Evolutionary conservation across 148 eudicot genomes (phyloP).

Genomic region (Vaccinium vitisidaea): DNA sequence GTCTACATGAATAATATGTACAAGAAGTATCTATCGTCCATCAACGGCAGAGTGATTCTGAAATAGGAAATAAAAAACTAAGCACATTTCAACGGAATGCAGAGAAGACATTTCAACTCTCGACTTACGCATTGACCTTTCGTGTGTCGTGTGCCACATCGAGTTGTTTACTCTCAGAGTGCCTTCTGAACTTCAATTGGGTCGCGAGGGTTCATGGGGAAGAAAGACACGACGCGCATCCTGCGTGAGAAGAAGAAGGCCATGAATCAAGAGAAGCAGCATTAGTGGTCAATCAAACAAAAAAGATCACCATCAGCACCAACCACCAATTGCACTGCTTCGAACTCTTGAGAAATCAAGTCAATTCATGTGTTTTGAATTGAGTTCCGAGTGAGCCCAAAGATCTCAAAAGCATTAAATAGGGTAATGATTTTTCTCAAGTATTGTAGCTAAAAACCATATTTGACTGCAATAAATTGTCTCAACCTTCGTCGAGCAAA

Average conservation of each 20-base stretch:
- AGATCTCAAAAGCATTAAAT: not conserved
- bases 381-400: not conserved
- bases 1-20: not conserved
- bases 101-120: not conserved
- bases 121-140: not conserved
- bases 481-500: not conserved
- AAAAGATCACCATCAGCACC: not conserved
- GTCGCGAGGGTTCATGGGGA: constrained; percentile 32
- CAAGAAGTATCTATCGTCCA: not conserved
- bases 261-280: not conserved
- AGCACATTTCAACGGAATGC: not conserved
- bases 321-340: not conserved
- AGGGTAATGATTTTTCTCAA: not conserved
- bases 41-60: not conserved
- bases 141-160: not conserved
- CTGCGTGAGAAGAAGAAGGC: constrained; percentile 27
- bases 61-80: not conserved
- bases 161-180: constrained; percentile 18
- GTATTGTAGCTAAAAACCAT: not conserved
- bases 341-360: not conserved
- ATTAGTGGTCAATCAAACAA: constrained; percentile 5
- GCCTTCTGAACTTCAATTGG: constrained; percentile 25
- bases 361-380: not conserved
- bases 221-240: constrained; percentile 58
- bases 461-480: not conserved